These are phyloP conservation scores for Panicum hallii DNA, from an alignment of 202 grass and related monocot species.

Conservation along the genomic window DNA sequence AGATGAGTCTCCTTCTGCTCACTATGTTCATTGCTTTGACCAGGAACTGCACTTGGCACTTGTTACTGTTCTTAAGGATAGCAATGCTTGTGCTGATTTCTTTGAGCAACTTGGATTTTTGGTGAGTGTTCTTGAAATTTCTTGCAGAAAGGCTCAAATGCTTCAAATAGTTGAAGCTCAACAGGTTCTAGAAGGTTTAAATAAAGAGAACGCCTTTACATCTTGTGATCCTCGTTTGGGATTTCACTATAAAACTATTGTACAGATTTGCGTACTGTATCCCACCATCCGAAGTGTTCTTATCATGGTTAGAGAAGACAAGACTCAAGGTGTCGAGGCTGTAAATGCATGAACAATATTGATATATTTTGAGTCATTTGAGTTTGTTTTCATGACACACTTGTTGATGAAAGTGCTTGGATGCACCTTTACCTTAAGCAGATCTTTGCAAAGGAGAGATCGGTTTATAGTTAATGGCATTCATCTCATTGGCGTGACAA, in stretches of 20 bases:
- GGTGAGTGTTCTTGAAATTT: background rate
- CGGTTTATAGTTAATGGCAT: background rate
- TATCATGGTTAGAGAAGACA: background rate
- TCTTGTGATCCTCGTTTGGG: background rate
- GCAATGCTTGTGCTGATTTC: background rate
- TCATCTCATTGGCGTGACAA: background rate
- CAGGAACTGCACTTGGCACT: constrained; percentile 2
- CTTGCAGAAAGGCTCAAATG: constrained; percentile 2
- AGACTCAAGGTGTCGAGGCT: background rate
- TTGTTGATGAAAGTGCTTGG: background rate
- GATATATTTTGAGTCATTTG: constrained; percentile 6
- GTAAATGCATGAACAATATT: background rate
- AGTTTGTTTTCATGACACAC: constrained; percentile 34
- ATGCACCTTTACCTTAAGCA: background rate
- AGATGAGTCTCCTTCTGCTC: background rate
- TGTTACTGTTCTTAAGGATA: background rate
- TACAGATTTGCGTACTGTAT: background rate
- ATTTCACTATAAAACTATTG: background rate
- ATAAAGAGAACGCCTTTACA: background rate
- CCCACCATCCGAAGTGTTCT: background rate
- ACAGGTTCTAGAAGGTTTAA: background rate
- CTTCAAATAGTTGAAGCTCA: background rate
- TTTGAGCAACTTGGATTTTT: background rate
- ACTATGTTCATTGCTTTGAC: constrained; percentile 11
- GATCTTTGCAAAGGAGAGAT: background rate